Evolutionary conservation across 2,329 filamentous ascomycete genomes (phyloP), one percentile per base, ranked within the genome.

Genomic region (Hymenoscyphus occultus): DNA sequence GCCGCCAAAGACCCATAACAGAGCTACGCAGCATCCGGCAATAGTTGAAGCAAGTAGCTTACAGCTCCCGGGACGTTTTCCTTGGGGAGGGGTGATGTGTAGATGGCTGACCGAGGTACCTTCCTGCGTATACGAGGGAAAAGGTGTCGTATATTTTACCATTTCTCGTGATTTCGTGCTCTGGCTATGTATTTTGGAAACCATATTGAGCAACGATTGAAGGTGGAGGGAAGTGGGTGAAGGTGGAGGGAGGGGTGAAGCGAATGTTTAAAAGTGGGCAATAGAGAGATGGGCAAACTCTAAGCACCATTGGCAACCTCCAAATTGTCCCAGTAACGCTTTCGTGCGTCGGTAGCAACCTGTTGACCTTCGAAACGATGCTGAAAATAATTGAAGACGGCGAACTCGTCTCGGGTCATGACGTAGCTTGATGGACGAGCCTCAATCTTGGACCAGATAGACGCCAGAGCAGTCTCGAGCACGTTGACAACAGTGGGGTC

Each of bases 331-430:
- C 84, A 87, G 74, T 82, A 86, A 65, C 83, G 77, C 70, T 75
- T 80, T 67, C 79, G 78, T 19, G 84, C 84, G 45, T 75, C 77
- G n/a, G 78, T 73, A 51, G 81, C 81, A n/a, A 79, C 71, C 68
- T 78, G 74, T 69, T 83, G 76, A 66, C 85, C 84, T 39, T 79
- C 76, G 74, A 90, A 92, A 10, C 89, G 84, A 68, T 84, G 78
- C 68, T 90, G 88, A 76, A 90, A 94, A 77, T 89, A 94, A 80
- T 95, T 96, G 85, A 96, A 93, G 66, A 96, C 83, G 63, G 90
- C 86, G 73, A 95, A 96, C 78, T 96, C 92, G 77, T 92, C 87
- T 68, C 84, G 81, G 40, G 81, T 86, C 80, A 96, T 87, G 69
- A 95, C 77, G 77, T 94, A 96, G n/a, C 81, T 80, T 60, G 84